Evolutionary conservation across 1,284 basidiomycete genomes (phyloP).

Genomic region (Phellinidium pouzarii): DNA sequence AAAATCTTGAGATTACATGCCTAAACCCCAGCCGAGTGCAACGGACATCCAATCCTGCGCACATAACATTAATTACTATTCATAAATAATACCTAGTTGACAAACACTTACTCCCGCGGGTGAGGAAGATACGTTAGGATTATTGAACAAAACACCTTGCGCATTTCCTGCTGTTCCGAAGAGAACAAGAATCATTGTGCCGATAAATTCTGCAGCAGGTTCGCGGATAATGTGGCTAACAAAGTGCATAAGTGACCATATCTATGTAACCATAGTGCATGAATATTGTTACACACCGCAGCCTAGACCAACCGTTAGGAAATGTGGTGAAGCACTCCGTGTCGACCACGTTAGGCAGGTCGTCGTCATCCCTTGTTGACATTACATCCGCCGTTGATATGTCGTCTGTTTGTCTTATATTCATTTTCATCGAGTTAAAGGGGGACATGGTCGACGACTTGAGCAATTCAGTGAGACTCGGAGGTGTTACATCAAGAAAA

Average conservation of each 20-base stretch:
- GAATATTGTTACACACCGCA: slow-evolving; percentile 10
- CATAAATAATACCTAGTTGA: background rate
- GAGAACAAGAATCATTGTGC: slow-evolving; percentile 58
- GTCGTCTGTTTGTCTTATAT: too few species aligned
- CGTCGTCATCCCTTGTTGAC: too few species aligned
- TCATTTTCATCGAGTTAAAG: too few species aligned
- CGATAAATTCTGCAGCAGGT: slow-evolving; percentile 63
- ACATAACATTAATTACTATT: background rate
- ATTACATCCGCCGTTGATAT: too few species aligned
- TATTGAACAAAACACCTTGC: slow-evolving; percentile 54
- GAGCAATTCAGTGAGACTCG: too few species aligned
- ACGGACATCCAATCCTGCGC: slow-evolving; percentile 51
- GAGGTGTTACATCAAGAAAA: too few species aligned
- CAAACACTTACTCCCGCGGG: slow-evolving; percentile 52
- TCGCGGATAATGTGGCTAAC: slow-evolving; percentile 46
- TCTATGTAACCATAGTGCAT: background rate
- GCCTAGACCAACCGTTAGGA: slow-evolving; percentile 13
- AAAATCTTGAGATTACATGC: slow-evolving; percentile 25
- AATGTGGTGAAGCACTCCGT: background rate
- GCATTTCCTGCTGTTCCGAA: slow-evolving; percentile 61
- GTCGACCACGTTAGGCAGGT: too few species aligned
- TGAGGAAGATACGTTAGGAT: slow-evolving; percentile 41
- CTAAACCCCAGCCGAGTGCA: slow-evolving; percentile 61
- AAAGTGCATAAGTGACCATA: background rate
- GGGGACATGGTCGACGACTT: too few species aligned